These are phyloP conservation scores for Stenocarpella maydis DNA, from an alignment of 2,329 filamentous ascomycete species.

Conservation along the genomic window DNA sequence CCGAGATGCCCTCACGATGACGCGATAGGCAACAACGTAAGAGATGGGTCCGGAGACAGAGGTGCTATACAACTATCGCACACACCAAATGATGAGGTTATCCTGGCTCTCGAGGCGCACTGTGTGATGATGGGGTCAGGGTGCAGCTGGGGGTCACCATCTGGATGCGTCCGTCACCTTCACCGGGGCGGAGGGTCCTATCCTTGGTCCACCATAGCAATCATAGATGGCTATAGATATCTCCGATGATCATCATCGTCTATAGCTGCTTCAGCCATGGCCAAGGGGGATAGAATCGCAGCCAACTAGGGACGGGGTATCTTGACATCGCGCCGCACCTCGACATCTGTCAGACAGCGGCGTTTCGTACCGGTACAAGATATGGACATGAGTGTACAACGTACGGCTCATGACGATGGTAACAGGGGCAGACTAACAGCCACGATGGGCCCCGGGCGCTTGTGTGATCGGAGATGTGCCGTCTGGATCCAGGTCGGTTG, in stretches of 20 bases:
- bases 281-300: not conserved
- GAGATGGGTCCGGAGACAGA: not conserved
- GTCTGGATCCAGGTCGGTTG: not conserved
- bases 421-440: not conserved
- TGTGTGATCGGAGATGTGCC: conserved; percentile 2
- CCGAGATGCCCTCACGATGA: not conserved
- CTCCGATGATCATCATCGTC: not conserved
- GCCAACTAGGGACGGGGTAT: not conserved
- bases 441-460: conserved; percentile 18
- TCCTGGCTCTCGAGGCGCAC: not conserved
- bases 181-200: not conserved
- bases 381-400: not conserved
- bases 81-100: not conserved
- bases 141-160: not conserved
- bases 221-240: not conserved
- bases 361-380: conserved; percentile 28
- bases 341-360: not conserved
- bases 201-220: not conserved
- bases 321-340: conserved; percentile 8
- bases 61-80: not conserved
- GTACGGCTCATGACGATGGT: not conserved
- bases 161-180: not conserved
- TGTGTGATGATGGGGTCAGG: not conserved
- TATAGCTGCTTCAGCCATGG: not conserved
- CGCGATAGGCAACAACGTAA: not conserved